Conservation (phyloP, 306 rosid species). For the Castanopsis chinensis region DNA sequence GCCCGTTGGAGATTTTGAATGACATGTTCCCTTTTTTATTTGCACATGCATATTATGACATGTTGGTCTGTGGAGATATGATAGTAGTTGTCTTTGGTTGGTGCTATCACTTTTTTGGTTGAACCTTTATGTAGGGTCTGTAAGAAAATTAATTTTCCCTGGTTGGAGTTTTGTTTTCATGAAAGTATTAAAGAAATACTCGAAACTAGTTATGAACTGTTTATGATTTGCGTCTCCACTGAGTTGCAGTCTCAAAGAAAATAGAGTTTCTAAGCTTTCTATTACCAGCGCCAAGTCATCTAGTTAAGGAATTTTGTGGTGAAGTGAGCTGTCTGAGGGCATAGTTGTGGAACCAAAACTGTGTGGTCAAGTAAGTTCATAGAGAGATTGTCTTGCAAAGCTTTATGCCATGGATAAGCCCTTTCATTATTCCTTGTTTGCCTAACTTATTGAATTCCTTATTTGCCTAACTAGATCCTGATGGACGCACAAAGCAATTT, state of each 20-base stretch:
- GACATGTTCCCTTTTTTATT: neutral
- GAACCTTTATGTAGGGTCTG: neutral
- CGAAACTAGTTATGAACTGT: neutral
- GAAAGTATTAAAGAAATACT: neutral
- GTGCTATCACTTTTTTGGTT: neutral
- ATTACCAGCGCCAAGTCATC: neutral
- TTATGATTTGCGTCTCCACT: neutral
- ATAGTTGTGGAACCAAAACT: neutral
- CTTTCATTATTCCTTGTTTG: neutral
- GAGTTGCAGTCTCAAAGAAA: neutral
- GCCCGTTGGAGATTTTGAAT: neutral
- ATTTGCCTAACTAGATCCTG: neutral
- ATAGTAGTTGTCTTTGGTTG: neutral
- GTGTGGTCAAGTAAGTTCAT: neutral
- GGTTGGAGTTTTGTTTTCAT: neutral
- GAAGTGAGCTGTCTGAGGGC: neutral
- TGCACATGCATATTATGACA: neutral
- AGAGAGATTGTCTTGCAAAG: neutral
- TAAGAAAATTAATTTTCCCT: neutral
- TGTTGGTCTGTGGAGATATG: neutral
- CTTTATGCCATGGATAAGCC: neutral
- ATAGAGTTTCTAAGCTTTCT: neutral
- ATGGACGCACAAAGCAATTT: neutral
- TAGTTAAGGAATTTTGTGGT: neutral
- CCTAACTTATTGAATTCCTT: neutral